These are phyloP conservation scores for Penicillium coprophilum DNA, from an alignment of 495 filamentous ascomycete genomes.

Conservation along the genomic window DNA sequence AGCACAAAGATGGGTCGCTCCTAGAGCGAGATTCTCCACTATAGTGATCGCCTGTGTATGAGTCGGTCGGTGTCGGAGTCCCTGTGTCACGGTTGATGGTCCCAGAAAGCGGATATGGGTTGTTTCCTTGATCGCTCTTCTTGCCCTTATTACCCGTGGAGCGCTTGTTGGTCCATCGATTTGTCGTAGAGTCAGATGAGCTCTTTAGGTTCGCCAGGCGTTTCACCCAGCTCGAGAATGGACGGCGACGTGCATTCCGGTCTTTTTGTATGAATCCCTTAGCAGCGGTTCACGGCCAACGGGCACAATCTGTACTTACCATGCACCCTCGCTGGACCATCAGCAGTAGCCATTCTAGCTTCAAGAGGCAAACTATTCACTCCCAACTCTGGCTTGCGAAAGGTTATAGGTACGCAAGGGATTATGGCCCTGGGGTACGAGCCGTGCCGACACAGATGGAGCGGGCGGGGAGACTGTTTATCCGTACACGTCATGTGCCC, in stretches of 20 bases:
- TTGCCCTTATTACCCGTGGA: conserved; percentile 50
- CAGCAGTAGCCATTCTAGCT: conserved; percentile 64
- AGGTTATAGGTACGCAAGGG: conserved; percentile 7
- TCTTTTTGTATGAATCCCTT: conserved; percentile 42
- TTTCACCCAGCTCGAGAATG: conserved; percentile 93
- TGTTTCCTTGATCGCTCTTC: conserved; percentile 69
- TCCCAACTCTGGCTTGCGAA: conserved; percentile 12
- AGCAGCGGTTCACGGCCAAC: conserved; percentile 16
- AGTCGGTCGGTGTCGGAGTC: conserved; percentile 55
- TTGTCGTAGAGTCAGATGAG: conserved; percentile 51
- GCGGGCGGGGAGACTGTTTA: conserved; percentile 30
- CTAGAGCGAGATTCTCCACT: conserved; percentile 38
- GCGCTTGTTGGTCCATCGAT: conserved; percentile 52
- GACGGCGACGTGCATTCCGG: conserved; percentile 70
- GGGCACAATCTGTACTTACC: conserved; percentile 48
- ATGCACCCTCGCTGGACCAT: conserved; percentile 60
- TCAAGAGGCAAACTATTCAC: conserved; percentile 4
- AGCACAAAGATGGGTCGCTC: conserved; percentile 56
- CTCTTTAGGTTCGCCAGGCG: conserved; percentile 83
- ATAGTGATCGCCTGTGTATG: conserved; percentile 33
- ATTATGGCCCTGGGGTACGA: conserved; percentile 7
- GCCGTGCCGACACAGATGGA: conserved; percentile 18
- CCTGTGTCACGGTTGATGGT: conserved; percentile 47
- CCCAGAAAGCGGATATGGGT: conserved; percentile 76
- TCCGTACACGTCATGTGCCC: conserved; percentile 34